Evolutionary conservation across 2,329 filamentous ascomycete genomes (phyloP), one percentile per base, ranked within the genome.

Genomic region (Neofusicoccum ribis): DNA sequence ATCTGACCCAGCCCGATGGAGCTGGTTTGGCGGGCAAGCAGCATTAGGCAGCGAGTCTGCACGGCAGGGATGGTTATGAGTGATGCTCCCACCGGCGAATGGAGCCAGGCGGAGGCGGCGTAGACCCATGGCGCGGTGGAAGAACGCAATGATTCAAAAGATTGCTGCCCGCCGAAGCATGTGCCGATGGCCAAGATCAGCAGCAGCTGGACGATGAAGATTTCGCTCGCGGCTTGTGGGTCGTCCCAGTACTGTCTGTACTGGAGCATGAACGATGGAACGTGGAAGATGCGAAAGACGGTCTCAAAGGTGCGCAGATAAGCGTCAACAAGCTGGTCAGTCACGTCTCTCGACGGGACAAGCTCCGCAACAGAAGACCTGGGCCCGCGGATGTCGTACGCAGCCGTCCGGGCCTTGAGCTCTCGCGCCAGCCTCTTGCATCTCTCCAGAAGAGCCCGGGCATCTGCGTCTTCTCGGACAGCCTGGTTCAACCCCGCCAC

Each of bases 31-130:
- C 74, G 71, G 36, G 73, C 76, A 9, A 79, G 64, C 2, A 79
- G 67, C 2, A 72, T 60, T 3, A 79, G 68, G 36, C 76, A 76
- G 20, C 76, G 67, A 2, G 74, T 68, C 62, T 80, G 78, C 1
- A 80, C 56, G 2, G 75, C 74, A 41, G 70, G 69, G 7, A 78
- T 49, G 43, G 68, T 71, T 7, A 72, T 56, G 0, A 70, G 69
- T 8, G 70, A 65, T 46, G 76, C 75, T 52, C 75, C 71, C 9
- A 73, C 69, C 8, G 76, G 76, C 0, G 73, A 75, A 2, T 69
- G 66, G 1, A 79, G 68, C 78, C 77, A 79, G 66, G 69, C 72
- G 58, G 79, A 75, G 2, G 69, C 64, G 3, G 69, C 65, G 41
- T 68, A 67, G 9, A 70, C 65, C 37, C 69, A 71, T 4, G 31